Conservation (phyloP, 257 asterid species). For the Penstemon eatonii region DNA sequence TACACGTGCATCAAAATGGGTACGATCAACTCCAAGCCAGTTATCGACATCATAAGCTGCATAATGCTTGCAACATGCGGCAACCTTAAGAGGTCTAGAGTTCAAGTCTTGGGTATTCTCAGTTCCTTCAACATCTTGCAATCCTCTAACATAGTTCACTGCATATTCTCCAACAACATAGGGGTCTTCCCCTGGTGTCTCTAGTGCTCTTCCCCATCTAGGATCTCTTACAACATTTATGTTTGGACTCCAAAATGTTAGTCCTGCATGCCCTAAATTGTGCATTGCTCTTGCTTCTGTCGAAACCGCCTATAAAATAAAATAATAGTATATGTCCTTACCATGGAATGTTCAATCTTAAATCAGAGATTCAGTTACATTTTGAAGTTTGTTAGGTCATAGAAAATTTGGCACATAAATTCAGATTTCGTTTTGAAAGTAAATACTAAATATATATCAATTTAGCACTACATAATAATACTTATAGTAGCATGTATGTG, state of each 20-base stretch:
- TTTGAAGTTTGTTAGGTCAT: too few relatives aligned
- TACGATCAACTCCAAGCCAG: slow-evolving; percentile 42
- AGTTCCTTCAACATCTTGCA: slow-evolving; percentile 47
- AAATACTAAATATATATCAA: neutral
- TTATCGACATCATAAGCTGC: slow-evolving; percentile 53
- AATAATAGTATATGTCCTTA: neutral
- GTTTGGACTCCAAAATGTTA: slow-evolving; percentile 60
- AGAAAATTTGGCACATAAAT: too few relatives aligned
- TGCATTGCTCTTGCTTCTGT: slow-evolving; percentile 61
- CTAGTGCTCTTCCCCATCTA: slow-evolving; percentile 51
- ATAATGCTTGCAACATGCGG: slow-evolving; percentile 53
- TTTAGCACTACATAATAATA: neutral
- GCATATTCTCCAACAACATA: slow-evolving; percentile 44
- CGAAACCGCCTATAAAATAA: slow-evolving; percentile 37
- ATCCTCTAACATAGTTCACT: slow-evolving; percentile 42
- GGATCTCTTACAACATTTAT: slow-evolving; percentile 53
- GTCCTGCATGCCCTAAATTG: slow-evolving; percentile 49
- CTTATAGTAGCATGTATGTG: too few relatives aligned
- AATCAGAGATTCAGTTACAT: too few relatives aligned
- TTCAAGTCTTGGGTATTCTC: slow-evolving; percentile 23
- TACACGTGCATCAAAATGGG: slow-evolving; percentile 30
- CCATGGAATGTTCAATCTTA: too few relatives aligned
- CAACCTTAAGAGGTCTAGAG: slow-evolving; percentile 42
- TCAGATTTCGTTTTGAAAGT: neutral
- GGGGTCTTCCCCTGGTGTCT: slow-evolving; percentile 58